These are phyloP conservation scores for Dimargaris cristalligena DNA, from an alignment of 192 early-diverging fungal genomes.

Conservation along the genomic window DNA sequence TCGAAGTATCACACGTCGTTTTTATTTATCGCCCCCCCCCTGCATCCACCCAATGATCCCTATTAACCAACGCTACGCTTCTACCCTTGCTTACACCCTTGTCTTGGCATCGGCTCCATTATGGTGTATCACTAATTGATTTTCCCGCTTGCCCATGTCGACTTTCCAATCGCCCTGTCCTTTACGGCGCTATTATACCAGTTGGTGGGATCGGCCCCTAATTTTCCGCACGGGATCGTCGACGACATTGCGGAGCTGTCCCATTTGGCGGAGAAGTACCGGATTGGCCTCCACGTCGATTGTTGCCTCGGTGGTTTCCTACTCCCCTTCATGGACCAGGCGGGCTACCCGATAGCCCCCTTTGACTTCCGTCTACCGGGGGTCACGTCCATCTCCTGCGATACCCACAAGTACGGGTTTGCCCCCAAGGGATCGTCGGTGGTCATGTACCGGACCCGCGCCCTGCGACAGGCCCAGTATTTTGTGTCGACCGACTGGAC, in stretches of 20 bases:
- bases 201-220: conserved; percentile 78
- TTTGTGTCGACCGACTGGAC: conserved; percentile 84
- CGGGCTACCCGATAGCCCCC: conserved; percentile 59
- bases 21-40: too few relatives aligned
- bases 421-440: conserved; percentile 96
- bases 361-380: conserved; percentile 84
- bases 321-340: conserved; percentile 84
- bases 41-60: too few relatives aligned
- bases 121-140: too few relatives aligned
- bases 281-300: conserved; percentile 86
- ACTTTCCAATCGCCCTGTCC: too few relatives aligned
- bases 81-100: too few relatives aligned
- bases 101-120: too few relatives aligned
- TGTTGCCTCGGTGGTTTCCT: conserved; percentile 92
- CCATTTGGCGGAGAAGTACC: conserved; percentile 55
- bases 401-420: conserved; percentile 98
- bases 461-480: conserved; percentile 79
- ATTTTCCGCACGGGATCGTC: conserved; percentile 84
- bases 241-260: conserved; percentile 77
- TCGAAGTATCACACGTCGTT: too few relatives aligned
- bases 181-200: conserved; percentile 10
- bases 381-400: conserved; percentile 88
- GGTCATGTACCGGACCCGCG: conserved; percentile 72
- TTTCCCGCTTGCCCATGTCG: too few relatives aligned
- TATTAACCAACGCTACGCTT: too few relatives aligned